Conservation (phyloP, 1,139 yeast species). For the Groenewaldozyma sp. region DNA sequence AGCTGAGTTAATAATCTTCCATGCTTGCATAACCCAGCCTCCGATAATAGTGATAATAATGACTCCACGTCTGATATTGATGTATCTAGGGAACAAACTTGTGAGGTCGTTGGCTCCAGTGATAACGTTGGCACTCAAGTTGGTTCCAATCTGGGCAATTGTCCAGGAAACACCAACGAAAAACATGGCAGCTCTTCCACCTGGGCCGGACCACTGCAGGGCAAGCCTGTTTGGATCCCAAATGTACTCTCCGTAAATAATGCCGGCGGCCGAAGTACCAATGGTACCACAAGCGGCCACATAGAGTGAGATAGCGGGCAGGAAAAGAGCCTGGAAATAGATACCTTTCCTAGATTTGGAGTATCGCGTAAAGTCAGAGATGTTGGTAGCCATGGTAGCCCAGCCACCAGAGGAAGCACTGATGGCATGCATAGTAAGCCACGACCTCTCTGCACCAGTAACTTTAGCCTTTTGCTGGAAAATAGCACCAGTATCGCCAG, state of each 20-base stretch:
- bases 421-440: slow-evolving; percentile 29
- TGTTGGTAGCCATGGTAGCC: slow-evolving; percentile 35
- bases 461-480: slow-evolving; percentile 27
- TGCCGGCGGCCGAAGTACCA: slow-evolving; percentile 27
- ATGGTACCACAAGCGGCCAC: slow-evolving; percentile 28
- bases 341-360: slow-evolving; percentile 14
- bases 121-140: slow-evolving; percentile 42
- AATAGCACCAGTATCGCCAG: slow-evolving; percentile 25
- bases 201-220: slow-evolving; percentile 15
- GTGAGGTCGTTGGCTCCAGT: slow-evolving; percentile 47
- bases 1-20: slow-evolving; percentile 41
- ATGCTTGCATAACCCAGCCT: slow-evolving; percentile 39
- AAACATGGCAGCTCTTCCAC: slow-evolving; percentile 32
- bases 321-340: slow-evolving; percentile 25
- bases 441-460: slow-evolving; percentile 28
- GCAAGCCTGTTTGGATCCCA: slow-evolving; percentile 18
- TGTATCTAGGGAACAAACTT: slow-evolving; percentile 40
- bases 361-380: slow-evolving; percentile 34
- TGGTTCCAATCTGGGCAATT: slow-evolving; percentile 40
- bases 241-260: slow-evolving; percentile 22
- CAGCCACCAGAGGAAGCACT: slow-evolving; percentile 31
- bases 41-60: slow-evolving; percentile 36
- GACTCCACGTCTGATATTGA: slow-evolving; percentile 45
- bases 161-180: slow-evolving; percentile 39
- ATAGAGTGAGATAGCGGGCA: slow-evolving; percentile 30